These are phyloP conservation scores for Groenewaldozyma sp. DNA, from an alignment of 1,139 yeast species.

Conservation along the genomic window DNA sequence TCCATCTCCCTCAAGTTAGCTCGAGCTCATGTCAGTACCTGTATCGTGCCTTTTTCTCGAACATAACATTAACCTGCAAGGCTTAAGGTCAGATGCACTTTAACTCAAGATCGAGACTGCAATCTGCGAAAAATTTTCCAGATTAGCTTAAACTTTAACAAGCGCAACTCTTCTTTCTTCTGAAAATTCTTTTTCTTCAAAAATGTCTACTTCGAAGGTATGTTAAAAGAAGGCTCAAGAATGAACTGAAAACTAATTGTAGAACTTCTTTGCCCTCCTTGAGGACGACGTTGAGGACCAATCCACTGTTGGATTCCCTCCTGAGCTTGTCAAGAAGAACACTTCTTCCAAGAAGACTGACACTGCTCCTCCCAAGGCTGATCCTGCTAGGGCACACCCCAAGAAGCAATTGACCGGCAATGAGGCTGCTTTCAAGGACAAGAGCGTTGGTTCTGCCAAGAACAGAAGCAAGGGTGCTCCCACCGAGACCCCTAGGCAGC, in stretches of 20 bases:
- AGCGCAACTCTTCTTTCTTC: too few species aligned
- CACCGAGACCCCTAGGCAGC: slow-evolving; percentile 45
- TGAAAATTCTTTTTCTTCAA: too few species aligned
- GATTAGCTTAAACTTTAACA: too few species aligned
- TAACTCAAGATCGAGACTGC: too few species aligned
- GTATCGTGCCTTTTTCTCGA: too few species aligned
- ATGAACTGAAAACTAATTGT: neutral
- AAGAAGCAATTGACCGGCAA: slow-evolving; percentile 62
- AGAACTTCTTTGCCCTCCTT: slow-evolving; percentile 27
- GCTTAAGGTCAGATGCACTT: too few species aligned
- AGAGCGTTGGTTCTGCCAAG: slow-evolving; percentile 50
- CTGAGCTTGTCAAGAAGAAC: slow-evolving; percentile 71
- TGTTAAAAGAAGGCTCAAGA: too few species aligned
- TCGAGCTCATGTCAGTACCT: too few species aligned
- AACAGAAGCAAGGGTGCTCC: slow-evolving; percentile 48
- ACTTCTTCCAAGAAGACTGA: slow-evolving; percentile 87
- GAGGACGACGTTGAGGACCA: slow-evolving; percentile 74
- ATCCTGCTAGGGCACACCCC: slow-evolving; percentile 32
- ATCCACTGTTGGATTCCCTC: slow-evolving; percentile 27
- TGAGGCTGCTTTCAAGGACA: slow-evolving; percentile 81
- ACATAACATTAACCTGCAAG: too few species aligned
- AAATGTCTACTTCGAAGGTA: too few species aligned
- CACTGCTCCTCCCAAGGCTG: slow-evolving; percentile 72
- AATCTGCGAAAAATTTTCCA: too few species aligned
- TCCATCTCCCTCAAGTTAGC: too few species aligned